Evolutionary conservation across 176 grass and related monocot genomes (phyloP), one percentile per base, ranked within the genome.

Genomic region (Zea luxurians): DNA sequence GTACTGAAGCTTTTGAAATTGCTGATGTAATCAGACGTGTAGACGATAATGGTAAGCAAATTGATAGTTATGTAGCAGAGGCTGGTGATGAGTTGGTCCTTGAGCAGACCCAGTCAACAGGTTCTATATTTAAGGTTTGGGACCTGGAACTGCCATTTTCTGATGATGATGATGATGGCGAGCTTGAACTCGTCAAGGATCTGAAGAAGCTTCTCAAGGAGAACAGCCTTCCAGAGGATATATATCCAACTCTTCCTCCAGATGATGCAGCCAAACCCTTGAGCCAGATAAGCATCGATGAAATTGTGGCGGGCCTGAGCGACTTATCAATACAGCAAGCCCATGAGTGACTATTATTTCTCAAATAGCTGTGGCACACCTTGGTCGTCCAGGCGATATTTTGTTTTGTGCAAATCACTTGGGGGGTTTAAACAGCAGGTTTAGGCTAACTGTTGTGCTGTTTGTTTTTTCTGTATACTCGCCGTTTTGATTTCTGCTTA

Each of bases 81-180:
- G 11, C 45, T 69, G 77, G 45, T 4, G 70, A 73, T 48, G 77
- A 73, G 21, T 15, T 71, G 15, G 74, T 59, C 17, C 47, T 77
- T 75, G 71, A 74, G 71, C 58, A 86, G 60, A 36, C 61, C 8
- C 83, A 94, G 61, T 88, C 87, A 0, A 74, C 57, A 17, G 85
- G 86, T 52, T 77, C 70, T 75, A 85, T 94, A 57, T 97, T 94
- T 64, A 93, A 82, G 82, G 92, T 92, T 36, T 97, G 95, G 95
- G 91, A 97, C 80, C 64, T 97, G 52, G 78, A 83, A 4, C 10
- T 50, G 13, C 58, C 68, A 0, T 45, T 65, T 55, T 84, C 81
- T 1, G 84, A 89, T 61, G 87, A 92, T 0, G 87, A 92, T 0
- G 89, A 90, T 0, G 94, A 90, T 17, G 84, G 42, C 66, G 91